These are phyloP conservation scores for Umbelopsis sp. DNA, from an alignment of 192 early-diverging fungal species.

Conservation along the genomic window DNA sequence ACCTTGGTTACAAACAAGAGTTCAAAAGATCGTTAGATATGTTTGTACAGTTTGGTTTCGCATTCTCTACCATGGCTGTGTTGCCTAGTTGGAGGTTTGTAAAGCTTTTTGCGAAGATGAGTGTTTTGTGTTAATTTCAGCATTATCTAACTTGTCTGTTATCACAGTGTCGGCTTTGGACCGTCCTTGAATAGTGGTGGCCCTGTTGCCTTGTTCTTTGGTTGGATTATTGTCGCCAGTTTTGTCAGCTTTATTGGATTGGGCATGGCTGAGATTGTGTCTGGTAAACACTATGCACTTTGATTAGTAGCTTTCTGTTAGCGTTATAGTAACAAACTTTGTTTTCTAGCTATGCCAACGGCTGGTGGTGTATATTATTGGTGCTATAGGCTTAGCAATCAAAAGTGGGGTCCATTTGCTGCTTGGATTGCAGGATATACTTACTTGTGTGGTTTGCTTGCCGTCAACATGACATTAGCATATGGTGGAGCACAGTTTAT, in stretches of 20 bases:
- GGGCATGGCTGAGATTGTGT: constrained; percentile 46
- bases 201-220: constrained; percentile 41
- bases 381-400: neutral
- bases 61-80: constrained; percentile 42
- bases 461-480: constrained; percentile 30
- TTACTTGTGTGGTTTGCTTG: constrained; percentile 17
- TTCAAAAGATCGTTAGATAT: constrained; percentile 40
- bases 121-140: neutral
- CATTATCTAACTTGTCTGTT: neutral
- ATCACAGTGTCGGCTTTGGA: constrained; percentile 32
- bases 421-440: constrained; percentile 12
- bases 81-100: constrained; percentile 26
- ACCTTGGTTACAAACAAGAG: constrained; percentile 53
- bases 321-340: neutral
- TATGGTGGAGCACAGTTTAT: constrained; percentile 37
- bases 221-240: constrained; percentile 43
- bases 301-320: neutral
- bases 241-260: constrained; percentile 39
- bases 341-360: constrained; percentile 3
- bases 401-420: neutral
- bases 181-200: constrained; percentile 42
- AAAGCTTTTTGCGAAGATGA: neutral
- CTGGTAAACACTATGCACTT: neutral
- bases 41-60: constrained; percentile 44
- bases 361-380: constrained; percentile 28